Evolutionary conservation across 2,329 filamentous ascomycete species (phyloP), one percentile per base, ranked within the genome.

Genomic region (Trichophyton rubrum): DNA sequence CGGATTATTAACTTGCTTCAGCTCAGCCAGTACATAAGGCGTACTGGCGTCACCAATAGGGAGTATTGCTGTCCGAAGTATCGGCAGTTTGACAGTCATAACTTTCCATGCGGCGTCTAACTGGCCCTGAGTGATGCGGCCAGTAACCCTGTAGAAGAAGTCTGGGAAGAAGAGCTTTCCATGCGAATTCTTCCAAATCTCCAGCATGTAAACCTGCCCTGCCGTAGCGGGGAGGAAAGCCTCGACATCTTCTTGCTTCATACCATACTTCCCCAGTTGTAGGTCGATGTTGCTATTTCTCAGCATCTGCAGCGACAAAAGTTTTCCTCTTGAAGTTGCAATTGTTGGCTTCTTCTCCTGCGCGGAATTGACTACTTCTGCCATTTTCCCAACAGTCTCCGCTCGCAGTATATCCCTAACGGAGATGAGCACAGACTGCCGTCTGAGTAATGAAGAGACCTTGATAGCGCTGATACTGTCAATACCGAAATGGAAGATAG

Each of bases 381-480:
- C 82, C 79, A 95, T 90, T 1, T 84, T 80, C 1, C 73, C 68
- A 22, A 95, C 78, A 0, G 83, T 89, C 3, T 80, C 77, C 1
- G 85, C 83, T 62, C 77, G 82, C 2, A 95, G 74, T 67, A 96
- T 82, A 43, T 89, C 82, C 47, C 87, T 85, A 2, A 92, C 87
- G 38, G 80, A 79, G 0, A 95, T 71, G 11, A 75, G 72, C 6
- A 96, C 72, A 0, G 79, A 82, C 56, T 67, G 41, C 65, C 82
- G 87, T 47, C 83, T 84, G 3, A 96, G 75, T 6, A 90, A 76
- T 0, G 86, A 81, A 7, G 85, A 84, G 2, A 90, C 84, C 68
- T 93, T 95, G 75, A 96, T 93, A 1, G 90, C 87, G 64, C 86
- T 92, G 71, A 96, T 95, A 0, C 91, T 96, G 70, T 96, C 91